Percentiles rank a stretch among this genome's conserved stretches.
Conservation (phyloP, 1,284 basidiomycete species). For the Mycena citricolor region DNA sequence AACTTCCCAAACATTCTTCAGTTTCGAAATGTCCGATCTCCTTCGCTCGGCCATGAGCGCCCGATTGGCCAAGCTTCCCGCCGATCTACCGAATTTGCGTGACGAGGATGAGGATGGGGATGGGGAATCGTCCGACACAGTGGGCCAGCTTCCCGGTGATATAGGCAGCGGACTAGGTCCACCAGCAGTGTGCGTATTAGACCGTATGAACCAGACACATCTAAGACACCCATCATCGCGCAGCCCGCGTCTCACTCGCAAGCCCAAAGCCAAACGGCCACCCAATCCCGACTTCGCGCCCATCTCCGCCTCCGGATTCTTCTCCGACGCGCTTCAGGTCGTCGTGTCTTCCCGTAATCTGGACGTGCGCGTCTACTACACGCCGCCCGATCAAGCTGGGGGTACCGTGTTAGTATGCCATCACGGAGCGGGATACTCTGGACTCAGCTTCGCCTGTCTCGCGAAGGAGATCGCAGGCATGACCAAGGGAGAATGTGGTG, state of each 20-base stretch:
- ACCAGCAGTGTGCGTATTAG: conserved; percentile 46
- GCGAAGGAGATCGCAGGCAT: conserved; percentile 72
- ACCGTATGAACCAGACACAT: conserved; percentile 4
- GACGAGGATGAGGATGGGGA: conserved; percentile 51
- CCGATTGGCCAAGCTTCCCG: conserved; percentile 65
- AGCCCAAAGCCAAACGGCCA: conserved; percentile 29
- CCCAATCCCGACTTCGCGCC: conserved; percentile 67
- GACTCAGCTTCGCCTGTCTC: conserved; percentile 85
- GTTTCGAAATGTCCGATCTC: conserved; percentile 73
- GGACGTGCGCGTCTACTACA: conserved; percentile 78
- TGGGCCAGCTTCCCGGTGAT: conserved; percentile 62
- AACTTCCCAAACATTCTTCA: too few species aligned
- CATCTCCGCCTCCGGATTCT: conserved; percentile 74
- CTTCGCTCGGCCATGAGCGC: conserved; percentile 70
- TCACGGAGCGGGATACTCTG: conserved; percentile 93
- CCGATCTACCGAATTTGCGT: conserved; percentile 40
- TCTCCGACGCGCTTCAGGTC: conserved; percentile 76
- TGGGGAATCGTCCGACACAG: conserved; percentile 57
- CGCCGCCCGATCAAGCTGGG: conserved; percentile 49
- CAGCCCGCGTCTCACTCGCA: conserved; percentile 22
- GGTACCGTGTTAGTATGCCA: conserved; percentile 84
- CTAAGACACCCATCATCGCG: conserved; percentile 29
- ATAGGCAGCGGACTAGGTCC: conserved; percentile 56
- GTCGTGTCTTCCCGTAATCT: conserved; percentile 59
- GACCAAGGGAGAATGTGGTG: conserved; percentile 76